Evolutionary conservation across 1,139 yeast genomes (phyloP).

Genomic region (Nakaseomyces delphensis): DNA sequence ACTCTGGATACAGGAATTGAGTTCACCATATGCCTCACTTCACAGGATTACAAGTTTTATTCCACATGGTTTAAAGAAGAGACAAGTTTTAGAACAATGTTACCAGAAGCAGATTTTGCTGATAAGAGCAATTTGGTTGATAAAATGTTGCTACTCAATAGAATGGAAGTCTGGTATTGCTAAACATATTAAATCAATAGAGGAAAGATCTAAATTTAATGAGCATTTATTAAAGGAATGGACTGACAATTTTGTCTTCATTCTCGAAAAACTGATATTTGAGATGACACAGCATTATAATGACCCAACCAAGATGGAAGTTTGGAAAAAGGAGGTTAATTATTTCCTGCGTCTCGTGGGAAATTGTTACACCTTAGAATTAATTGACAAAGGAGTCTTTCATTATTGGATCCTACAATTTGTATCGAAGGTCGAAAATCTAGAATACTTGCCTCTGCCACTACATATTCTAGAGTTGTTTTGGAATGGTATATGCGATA

Average conservation of each 20-base stretch:
- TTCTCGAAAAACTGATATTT: slow-evolving; percentile 25
- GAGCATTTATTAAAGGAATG: slow-evolving; percentile 72
- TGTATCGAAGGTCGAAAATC: slow-evolving; percentile 40
- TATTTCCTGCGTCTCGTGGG: slow-evolving; percentile 54
- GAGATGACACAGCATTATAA: slow-evolving; percentile 28
- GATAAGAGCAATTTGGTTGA: slow-evolving; percentile 78
- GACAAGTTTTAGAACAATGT: slow-evolving; percentile 63
- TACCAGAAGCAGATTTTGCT: slow-evolving; percentile 60
- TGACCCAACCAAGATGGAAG: slow-evolving; percentile 25
- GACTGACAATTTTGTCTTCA: slow-evolving; percentile 44
- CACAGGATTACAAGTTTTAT: slow-evolving; percentile 62
- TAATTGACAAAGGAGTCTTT: slow-evolving; percentile 55
- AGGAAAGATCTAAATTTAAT: slow-evolving; percentile 34
- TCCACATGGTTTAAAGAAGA: slow-evolving; percentile 86
- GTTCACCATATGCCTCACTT: slow-evolving; percentile 58
- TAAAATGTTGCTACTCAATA: slow-evolving; percentile 75
- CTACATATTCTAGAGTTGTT: slow-evolving; percentile 55
- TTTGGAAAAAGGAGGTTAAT: slow-evolving; percentile 46
- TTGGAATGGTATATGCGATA: slow-evolving; percentile 51
- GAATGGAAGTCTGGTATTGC: slow-evolving; percentile 64
- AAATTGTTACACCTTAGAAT: slow-evolving; percentile 56
- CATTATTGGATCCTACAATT: slow-evolving; percentile 54
- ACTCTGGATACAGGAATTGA: slow-evolving; percentile 74
- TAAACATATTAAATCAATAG: slow-evolving; percentile 33
- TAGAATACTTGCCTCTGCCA: slow-evolving; percentile 42